Evolutionary conservation across 495 filamentous ascomycete species (phyloP).

Genomic region (Cercophora samala): DNA sequence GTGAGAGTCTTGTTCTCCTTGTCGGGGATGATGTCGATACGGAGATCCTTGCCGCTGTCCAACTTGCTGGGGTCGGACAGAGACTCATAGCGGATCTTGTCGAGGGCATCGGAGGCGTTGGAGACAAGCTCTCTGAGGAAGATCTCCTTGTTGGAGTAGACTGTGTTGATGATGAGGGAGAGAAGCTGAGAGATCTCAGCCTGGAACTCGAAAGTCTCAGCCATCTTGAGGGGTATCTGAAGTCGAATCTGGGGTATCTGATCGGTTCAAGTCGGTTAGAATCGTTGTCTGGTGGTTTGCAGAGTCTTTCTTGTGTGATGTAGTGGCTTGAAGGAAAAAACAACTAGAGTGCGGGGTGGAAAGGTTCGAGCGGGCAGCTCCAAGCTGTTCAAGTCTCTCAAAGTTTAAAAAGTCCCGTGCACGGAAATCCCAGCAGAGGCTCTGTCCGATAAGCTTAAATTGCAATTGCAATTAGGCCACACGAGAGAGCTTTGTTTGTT

Average conservation of each 20-base stretch:
- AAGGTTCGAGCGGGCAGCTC: conserved; percentile 1
- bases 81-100: conserved; percentile 99
- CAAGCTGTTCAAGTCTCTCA: not conserved
- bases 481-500: not conserved
- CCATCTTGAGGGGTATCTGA: conserved; percentile 57
- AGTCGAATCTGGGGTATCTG: conserved; percentile 29
- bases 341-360: conserved; percentile 1
- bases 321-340: not conserved
- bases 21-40: conserved; percentile 96
- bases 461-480: not conserved
- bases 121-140: conserved; percentile 97
- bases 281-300: not conserved
- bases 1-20: conserved; percentile 96
- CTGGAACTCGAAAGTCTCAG: conserved; percentile 99
- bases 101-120: conserved; percentile 95
- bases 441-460: not conserved
- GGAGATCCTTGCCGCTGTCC: conserved; percentile 91
- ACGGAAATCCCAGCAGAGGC: not conserved
- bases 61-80: conserved; percentile 96
- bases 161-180: conserved; percentile 98
- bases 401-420: not conserved
- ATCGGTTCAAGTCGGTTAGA: conserved; percentile 12
- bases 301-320: not conserved
- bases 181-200: conserved; percentile 99
- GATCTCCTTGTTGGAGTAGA: conserved; percentile 99